Base-by-base conservation (phyloP, 2,329 filamentous ascomycete genomes). In the Penicillium sp. region DNA sequence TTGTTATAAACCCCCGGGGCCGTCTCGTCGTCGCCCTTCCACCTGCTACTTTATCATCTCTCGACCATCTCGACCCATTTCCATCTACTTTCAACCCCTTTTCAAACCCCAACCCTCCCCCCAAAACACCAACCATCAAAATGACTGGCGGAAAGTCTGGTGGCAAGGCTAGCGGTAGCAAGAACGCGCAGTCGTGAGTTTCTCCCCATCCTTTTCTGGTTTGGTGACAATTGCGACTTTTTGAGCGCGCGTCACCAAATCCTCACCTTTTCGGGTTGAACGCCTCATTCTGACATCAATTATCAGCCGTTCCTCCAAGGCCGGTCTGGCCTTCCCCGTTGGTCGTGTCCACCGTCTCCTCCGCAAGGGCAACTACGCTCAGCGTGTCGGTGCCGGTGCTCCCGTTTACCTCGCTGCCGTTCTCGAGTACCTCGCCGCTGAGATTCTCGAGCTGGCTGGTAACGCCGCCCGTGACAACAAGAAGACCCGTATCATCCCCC, bases 71-170 rank as follows among this genome's bases (percentile, higher is more conserved):
- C n/a, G 7, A 23, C 32, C 15, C 20, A 26, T 60, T 61, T 67
- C 66, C 59, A 62, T 60, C n/a, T 66, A 23, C 34, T 33, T 34
- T 68, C 66, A 70, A 60, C 59, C 66, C 66, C 65, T 24, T 42
- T 42, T 42, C 15, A 46, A 49, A 29, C 49, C 34, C 29, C n/a
- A 49, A 29, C 49, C 34, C 29, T 12, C 15, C 17, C 40, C 17
- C 27, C 36, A 37, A 52, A 63, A 68, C 71, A 68, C 65, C 63
- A 68, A 70, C 68, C 66, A 74, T 84, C 88, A 97, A 90, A 89
- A 99, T 99, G 94, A 96, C 94, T 91, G 93, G 93, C 86, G 93
- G 94, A 80, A 99, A 99, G 83, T 97, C 93, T 82, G 94, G 94
- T 80, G 94, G 94, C 87, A 97, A 97, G 89, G 92, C 93, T 84